phyloP scores from a whole-genome alignment of 768 basidiomycete species.

The Saitozyma podzolica region DNA sequence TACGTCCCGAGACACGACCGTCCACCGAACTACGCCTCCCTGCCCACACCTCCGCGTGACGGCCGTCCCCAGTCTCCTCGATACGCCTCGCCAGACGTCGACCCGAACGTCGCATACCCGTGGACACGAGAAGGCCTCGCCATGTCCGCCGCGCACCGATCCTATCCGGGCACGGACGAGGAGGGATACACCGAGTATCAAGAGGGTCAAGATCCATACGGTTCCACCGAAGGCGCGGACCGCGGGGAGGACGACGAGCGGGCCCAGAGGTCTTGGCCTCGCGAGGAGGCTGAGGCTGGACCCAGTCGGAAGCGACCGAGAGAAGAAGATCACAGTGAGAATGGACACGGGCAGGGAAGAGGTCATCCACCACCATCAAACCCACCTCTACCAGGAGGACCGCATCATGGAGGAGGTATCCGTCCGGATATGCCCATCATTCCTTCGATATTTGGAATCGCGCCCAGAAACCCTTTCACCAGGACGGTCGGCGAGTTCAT shows the following conservation, averaged over 20 bases:
- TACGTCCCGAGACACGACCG: conserved; percentile 38
- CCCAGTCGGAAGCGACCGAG: conserved; percentile 32
- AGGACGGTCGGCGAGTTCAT: conserved; percentile 45
- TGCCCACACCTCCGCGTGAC: conserved; percentile 14
- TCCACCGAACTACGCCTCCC: conserved; percentile 25
- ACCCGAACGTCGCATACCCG: conserved; percentile 20
- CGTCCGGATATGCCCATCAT: conserved; percentile 14
- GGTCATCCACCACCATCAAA: conserved; percentile 1
- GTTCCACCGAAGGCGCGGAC: conserved; percentile 5
- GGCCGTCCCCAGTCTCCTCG: conserved; percentile 19
- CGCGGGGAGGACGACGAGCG: conserved; percentile 17
- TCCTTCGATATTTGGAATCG: conserved; percentile 46
- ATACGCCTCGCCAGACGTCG: conserved; percentile 42
- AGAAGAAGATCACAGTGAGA: conserved; percentile 10
- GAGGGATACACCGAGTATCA: conserved; percentile 11
- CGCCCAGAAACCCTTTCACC: conserved; percentile 45
- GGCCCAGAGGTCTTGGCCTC: background rate
- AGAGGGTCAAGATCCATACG: conserved; percentile 2
- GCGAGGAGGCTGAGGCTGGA: conserved; percentile 8
- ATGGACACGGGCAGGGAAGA: conserved; percentile 6
- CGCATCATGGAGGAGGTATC: background rate
- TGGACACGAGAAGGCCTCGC: conserved; percentile 6
- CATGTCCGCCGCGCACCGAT: conserved; percentile 12
- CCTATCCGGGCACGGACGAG: conserved; percentile 4
- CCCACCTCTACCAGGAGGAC: background rate